A percentile compares a stretch with the other conserved stretches of the same genome.
Evolutionary conservation across 495 filamentous ascomycete species (phyloP).

Genomic region (Letharia columbiana): DNA sequence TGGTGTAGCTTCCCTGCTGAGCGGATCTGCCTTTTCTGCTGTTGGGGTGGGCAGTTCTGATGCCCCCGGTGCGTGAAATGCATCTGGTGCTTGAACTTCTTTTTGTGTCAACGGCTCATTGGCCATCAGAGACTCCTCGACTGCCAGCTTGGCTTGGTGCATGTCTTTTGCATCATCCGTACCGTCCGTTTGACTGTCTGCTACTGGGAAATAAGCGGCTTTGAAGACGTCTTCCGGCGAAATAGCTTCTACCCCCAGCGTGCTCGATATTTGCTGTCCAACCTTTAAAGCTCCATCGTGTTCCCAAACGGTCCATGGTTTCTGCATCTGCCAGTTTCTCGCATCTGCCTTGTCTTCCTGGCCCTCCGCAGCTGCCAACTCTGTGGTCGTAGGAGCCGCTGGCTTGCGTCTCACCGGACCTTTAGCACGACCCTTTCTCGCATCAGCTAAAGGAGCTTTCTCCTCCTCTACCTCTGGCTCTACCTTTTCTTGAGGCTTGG

Average conservation of each 20-base stretch:
- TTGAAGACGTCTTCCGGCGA: constrained; percentile 1
- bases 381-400: constrained; percentile 32
- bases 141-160: constrained; percentile 13
- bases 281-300: constrained; percentile 41
- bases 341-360: constrained; percentile 18
- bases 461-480: constrained; percentile 51
- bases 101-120: constrained; percentile 9
- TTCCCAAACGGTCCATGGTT: constrained; percentile 45
- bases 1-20: constrained; percentile 5
- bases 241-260: background rate
- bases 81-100: background rate
- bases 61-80: background rate
- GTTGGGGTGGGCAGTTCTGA: background rate
- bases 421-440: constrained; percentile 79
- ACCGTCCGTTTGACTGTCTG: constrained; percentile 3
- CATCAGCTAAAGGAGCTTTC: constrained; percentile 72
- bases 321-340: constrained; percentile 31
- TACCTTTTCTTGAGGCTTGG: constrained; percentile 58
- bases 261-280: constrained; percentile 1
- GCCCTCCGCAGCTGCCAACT: constrained; percentile 9
- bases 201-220: background rate
- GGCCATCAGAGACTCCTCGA: constrained; percentile 9
- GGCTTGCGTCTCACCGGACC: constrained; percentile 77
- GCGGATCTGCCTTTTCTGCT: background rate
- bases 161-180: constrained; percentile 12